Conservation (phyloP, 495 filamentous ascomycete genomes). For the Wilcoxina mikolae region DNA sequence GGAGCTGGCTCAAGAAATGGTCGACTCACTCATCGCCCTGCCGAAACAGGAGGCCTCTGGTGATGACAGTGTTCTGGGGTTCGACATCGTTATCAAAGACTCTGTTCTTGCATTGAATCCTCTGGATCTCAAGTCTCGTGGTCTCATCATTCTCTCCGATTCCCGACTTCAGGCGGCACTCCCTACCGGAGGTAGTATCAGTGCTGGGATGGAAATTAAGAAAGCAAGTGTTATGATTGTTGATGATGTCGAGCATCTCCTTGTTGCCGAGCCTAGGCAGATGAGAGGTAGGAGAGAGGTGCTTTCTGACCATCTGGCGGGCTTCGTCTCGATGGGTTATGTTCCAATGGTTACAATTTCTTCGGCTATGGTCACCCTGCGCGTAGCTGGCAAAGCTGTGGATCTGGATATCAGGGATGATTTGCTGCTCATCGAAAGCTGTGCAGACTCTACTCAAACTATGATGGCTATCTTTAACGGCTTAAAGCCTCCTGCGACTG, state of each 20-base stretch:
- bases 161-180: conserved; percentile 49
- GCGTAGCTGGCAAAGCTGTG: conserved; percentile 46
- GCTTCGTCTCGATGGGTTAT: conserved; percentile 56
- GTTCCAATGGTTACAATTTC: conserved; percentile 76
- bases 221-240: conserved; percentile 72
- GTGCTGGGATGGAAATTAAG: conserved; percentile 50
- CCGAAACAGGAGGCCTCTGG: not conserved
- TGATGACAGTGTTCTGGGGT: conserved; percentile 32
- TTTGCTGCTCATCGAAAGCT: conserved; percentile 80
- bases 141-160: conserved; percentile 62
- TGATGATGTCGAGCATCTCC: conserved; percentile 50
- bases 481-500: conserved; percentile 65
- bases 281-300: conserved; percentile 10
- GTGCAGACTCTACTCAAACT: conserved; percentile 93
- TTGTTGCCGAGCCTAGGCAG: conserved; percentile 22
- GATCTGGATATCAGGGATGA: conserved; percentile 73
- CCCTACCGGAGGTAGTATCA: conserved; percentile 44
- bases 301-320: conserved; percentile 43
- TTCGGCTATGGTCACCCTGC: conserved; percentile 51
- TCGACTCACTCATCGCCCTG: conserved; percentile 63
- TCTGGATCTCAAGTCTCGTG: conserved; percentile 54
- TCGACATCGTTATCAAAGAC: conserved; percentile 63
- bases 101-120: conserved; percentile 80
- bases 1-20: conserved; percentile 59
- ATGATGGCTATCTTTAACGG: conserved; percentile 67